Base-by-base conservation (phyloP, 768 basidiomycete genomes). In the Tephrocybe sp. region DNA sequence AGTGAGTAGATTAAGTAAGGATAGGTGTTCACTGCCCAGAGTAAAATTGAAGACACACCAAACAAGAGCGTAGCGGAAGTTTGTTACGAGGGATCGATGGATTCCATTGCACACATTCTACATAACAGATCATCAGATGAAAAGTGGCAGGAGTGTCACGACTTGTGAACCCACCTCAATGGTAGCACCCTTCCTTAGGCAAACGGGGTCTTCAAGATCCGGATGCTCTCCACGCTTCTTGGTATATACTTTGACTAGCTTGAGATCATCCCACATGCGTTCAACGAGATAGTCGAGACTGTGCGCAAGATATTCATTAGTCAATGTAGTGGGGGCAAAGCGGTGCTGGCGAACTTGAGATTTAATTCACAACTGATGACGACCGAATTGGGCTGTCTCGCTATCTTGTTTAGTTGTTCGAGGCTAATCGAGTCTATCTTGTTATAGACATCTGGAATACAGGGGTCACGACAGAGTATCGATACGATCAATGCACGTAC, bases 341-440 rank as follows among this genome's bases (percentile, higher is more conserved):
- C 44, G 43, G 41, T 39, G 17, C 46, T 20, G 39, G 64, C 77
- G 51, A 59, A 92, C 89, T 97, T 97, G 43, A 99, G 74, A 63
- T 85, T 86, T 79, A 97, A 79, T 69, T 98, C 95, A 67, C 95
- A 98, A 60, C 91, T 93, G 64, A 98, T 98, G 34, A 98, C 94
- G n/a, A 96, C 80, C 0, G 91, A 86, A 62, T 89, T 78, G 11
- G 89, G 85, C 58, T 89, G 80, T 39, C 87, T 79, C 31, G 92
- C 91, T 26, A 94, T 70, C 53, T 88, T 88, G 66, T 96, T 84
- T 53, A 95, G 76, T 57, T 83, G 84, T 64, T 92, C 89, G 35
- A 92, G 73, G 61, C 86, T 89, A 60, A 94, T 85, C 3, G 89
- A 79, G 61, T 98, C 95, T 53, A 97, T 83, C 72, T 99, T 99